These are phyloP conservation scores for Puya raimondii DNA, from an alignment of 176 grass and related monocot genomes.

Conservation along the genomic window DNA sequence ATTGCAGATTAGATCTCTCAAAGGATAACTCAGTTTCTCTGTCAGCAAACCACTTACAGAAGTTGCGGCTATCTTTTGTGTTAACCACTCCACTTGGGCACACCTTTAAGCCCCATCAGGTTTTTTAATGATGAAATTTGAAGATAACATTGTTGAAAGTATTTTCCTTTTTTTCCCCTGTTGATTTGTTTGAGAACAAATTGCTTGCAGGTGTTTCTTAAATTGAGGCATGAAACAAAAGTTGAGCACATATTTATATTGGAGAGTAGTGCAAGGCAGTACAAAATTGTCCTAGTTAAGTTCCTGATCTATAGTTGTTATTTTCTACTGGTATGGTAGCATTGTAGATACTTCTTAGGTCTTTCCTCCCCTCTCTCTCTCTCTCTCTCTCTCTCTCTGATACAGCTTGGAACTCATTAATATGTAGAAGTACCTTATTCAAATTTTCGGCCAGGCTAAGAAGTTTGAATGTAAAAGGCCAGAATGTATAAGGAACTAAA, in stretches of 20 bases:
- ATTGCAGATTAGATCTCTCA: slow-evolving; percentile 78
- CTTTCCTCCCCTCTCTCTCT: no score
- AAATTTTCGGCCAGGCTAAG: no score
- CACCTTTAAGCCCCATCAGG: slow-evolving; percentile 93
- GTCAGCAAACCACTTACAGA: slow-evolving; percentile 86
- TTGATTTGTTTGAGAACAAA: slow-evolving; percentile 23
- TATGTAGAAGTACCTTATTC: no score
- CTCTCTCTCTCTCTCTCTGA: no score
- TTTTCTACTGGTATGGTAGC: not conserved
- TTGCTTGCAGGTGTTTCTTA: slow-evolving; percentile 67
- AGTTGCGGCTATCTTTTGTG: slow-evolving; percentile 65
- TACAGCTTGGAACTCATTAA: no score
- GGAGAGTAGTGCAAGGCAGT: slow-evolving; percentile 59
- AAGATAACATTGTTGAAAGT: slow-evolving; percentile 11
- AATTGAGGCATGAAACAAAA: slow-evolving; percentile 84
- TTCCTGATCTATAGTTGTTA: slow-evolving; percentile 9
- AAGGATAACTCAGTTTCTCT: slow-evolving; percentile 51
- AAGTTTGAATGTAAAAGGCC: no score
- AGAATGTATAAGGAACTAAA: no score
- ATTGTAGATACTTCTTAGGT: no score
- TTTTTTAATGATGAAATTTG: slow-evolving; percentile 21
- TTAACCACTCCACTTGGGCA: slow-evolving; percentile 61
- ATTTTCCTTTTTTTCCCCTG: not conserved
- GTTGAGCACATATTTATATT: slow-evolving; percentile 89
- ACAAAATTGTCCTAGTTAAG: slow-evolving; percentile 78